phyloP scores from a whole-genome alignment of 768 basidiomycete genomes.

The Myochromella boudieri region DNA sequence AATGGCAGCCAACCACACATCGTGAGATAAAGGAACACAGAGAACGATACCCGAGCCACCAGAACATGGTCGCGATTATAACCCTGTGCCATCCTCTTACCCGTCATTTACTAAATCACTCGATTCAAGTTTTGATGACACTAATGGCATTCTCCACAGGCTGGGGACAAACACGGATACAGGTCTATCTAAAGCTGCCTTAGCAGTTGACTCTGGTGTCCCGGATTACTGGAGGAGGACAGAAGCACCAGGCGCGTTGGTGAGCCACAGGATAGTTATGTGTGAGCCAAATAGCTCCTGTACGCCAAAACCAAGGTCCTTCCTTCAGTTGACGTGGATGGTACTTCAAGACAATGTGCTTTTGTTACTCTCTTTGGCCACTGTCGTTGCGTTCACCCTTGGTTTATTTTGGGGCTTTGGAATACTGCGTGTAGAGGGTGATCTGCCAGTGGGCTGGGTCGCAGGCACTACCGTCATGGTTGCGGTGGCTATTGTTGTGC shows the following conservation, averaged over 20 bases:
- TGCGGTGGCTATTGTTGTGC: conserved; percentile 72
- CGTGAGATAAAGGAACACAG: conserved; percentile 22
- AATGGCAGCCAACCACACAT: conserved; percentile 25
- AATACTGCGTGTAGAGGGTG: conserved; percentile 48
- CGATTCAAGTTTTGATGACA: conserved; percentile 68
- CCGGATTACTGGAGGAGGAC: conserved; percentile 19
- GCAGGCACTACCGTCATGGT: conserved; percentile 86
- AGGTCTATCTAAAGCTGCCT: conserved; percentile 39
- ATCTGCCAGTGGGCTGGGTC: conserved; percentile 94
- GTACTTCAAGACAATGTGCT: conserved; percentile 90
- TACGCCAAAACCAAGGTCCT: conserved; percentile 60
- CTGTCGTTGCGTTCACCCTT: conserved; percentile 88
- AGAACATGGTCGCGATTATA: conserved; percentile 37
- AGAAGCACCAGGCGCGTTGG: conserved; percentile 35
- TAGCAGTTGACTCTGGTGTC: conserved; percentile 12
- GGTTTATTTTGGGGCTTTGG: conserved; percentile 96
- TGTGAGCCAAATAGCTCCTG: conserved; percentile 81
- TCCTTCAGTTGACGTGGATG: conserved; percentile 80
- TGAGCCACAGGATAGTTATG: conserved; percentile 64
- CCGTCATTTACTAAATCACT: conserved; percentile 79
- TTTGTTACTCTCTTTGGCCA: conserved; percentile 87
- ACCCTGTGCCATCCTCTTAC: conserved; percentile 73
- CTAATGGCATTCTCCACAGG: conserved; percentile 60
- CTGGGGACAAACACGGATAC: conserved; percentile 64
- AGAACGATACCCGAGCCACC: conserved; percentile 35